These are phyloP conservation scores for Arachis monticola DNA, from an alignment of 331 rosid species.

Conservation along the genomic window DNA sequence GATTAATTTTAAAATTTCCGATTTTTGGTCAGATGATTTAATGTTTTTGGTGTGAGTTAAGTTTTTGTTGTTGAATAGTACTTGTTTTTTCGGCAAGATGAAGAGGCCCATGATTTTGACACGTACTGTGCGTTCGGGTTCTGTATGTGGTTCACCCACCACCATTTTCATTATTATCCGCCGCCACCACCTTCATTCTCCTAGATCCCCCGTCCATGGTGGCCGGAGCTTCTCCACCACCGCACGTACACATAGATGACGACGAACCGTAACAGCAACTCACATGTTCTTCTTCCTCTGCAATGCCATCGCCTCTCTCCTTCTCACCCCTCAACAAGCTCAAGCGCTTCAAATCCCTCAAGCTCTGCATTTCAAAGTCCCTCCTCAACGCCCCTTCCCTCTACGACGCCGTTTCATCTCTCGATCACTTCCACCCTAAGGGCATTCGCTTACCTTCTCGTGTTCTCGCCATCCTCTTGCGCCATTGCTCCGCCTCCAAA, in stretches of 20 bases:
- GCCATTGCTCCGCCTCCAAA: slow-evolving; percentile 54
- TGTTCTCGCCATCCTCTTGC: slow-evolving; percentile 62
- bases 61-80: no score
- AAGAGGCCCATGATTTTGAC: no score
- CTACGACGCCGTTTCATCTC: slow-evolving; percentile 67
- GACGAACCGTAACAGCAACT: slow-evolving; percentile 42
- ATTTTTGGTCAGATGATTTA: no score
- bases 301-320: slow-evolving; percentile 65
- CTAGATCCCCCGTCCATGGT: slow-evolving; percentile 45
- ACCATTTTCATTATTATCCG: no score
- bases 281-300: slow-evolving; percentile 49
- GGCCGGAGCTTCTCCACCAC: slow-evolving; percentile 44
- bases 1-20: no score
- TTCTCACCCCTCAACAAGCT: slow-evolving; percentile 37
- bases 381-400: slow-evolving; percentile 49
- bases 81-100: no score
- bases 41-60: no score
- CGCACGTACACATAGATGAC: slow-evolving; percentile 46
- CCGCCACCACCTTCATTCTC: no score
- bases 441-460: slow-evolving; percentile 75
- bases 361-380: slow-evolving; percentile 57
- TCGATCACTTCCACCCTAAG: slow-evolving; percentile 56
- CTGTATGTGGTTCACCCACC: background rate
- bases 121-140: no score
- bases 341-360: slow-evolving; percentile 38